Evolutionary conservation across 331 rosid species (phyloP).

Genomic region (Quercus lobata): DNA sequence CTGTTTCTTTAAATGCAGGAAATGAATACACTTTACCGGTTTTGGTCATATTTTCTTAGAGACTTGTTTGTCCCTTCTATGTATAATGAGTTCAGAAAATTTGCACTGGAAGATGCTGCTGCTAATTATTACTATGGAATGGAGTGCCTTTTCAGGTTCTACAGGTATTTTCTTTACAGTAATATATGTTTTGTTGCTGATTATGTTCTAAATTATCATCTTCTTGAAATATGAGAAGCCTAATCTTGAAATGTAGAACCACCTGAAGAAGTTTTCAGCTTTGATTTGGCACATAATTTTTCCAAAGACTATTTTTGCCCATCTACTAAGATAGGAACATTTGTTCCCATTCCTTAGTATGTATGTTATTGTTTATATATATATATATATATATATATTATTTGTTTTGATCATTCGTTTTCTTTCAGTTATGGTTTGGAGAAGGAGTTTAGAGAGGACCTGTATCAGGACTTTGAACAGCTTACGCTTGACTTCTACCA

Average conservation of each 20-base stretch:
- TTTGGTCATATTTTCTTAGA: constrained; percentile 91
- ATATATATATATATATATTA: too few relatives aligned
- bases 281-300: neutral
- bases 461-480: constrained; percentile 86
- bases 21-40: constrained; percentile 91
- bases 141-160: constrained; percentile 97
- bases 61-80: constrained; percentile 66
- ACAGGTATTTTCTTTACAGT: constrained; percentile 50
- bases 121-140: constrained; percentile 90
- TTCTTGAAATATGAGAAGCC: neutral
- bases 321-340: neutral
- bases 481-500: constrained; percentile 78
- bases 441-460: constrained; percentile 81
- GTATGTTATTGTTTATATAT: neutral
- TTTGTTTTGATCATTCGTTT: neutral
- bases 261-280: neutral
- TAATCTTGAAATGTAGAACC: neutral
- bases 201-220: neutral
- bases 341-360: neutral
- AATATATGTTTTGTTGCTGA: constrained; percentile 4
- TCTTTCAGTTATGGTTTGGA: constrained; percentile 93
- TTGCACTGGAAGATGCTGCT: constrained; percentile 86
- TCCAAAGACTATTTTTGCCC: neutral
- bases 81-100: constrained; percentile 81
- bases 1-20: constrained; percentile 54